Evolutionary conservation across 306 rosid species (phyloP), one percentile per base, ranked within the genome.

Genomic region (Gastrolobium bilobum): DNA sequence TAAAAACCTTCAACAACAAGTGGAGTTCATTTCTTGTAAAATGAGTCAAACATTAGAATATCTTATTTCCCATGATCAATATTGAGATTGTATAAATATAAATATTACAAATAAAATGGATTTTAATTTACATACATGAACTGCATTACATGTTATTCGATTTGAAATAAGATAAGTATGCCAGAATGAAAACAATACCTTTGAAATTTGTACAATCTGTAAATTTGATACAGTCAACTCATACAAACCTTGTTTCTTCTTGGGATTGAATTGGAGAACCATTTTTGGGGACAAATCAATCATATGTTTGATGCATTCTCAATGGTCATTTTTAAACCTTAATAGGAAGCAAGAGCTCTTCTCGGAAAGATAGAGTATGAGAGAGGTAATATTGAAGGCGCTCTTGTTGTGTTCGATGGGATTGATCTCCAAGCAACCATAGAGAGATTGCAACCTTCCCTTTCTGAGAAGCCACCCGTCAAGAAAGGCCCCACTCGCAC

Each of bases 361-460:
- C 92, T 95, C 10, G 99, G 98, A 52, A 95, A 93, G 88, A 84
- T 95, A 73, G 98, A 95, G 87, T 93, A 95, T 83, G 97, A 93
- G 75, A 88, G 99, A 90, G 99, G 99, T 20, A 91, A 95, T 68
- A 81, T 93, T 0, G 96, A 90, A 88, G 89, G 97, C 53, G 98
- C 98, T 66, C 91, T 95, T 69, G 88, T 86, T 15, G 96, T 95
- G 74, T 86, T 93, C 47, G 99, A 92, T 40, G 99, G 94, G 70
- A 88, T 93, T 34, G 97, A 93, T 90, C 90, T 95, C 59, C 95
- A 87, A 81, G 91, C 94, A 72, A 89, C 97, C 43, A 87, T 93
- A 79, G 96, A 88, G 82, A 79, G 93, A 59, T 82, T 95, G 69
- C 98, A 93, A 81, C 83, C 94, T 73, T 81, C 88, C 57, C 29